A percentile compares a stretch with the other conserved stretches of the same genome.
phyloP scores from a whole-genome alignment of 176 grass and related monocot genomes.

The Guadua angustifolia region DNA sequence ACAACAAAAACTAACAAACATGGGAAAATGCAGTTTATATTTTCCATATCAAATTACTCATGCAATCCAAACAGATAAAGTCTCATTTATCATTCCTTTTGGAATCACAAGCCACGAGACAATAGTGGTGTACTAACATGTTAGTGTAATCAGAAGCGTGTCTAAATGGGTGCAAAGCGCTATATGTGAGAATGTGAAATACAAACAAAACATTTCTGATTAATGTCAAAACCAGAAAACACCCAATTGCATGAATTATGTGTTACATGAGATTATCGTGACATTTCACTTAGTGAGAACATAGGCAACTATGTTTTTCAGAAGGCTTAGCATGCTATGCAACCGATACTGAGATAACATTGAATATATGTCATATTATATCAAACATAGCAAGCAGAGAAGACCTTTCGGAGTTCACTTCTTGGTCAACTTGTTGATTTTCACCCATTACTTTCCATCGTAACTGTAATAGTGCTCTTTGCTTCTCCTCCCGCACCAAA shows the following conservation, averaged over 20 bases:
- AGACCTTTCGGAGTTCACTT: conserved; percentile 93
- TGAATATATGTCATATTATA: conserved; percentile 27
- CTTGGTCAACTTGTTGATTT: conserved; percentile 93
- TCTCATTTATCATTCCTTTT: background rate
- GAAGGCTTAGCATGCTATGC: conserved; percentile 32
- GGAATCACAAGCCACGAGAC: background rate
- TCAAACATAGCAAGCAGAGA: conserved; percentile 6
- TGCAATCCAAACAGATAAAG: conserved; percentile 22
- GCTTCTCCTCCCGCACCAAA: conserved; percentile 89
- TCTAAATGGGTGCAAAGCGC: background rate
- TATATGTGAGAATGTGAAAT: background rate
- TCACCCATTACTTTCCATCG: conserved; percentile 99
- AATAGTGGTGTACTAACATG: background rate
- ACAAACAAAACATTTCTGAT: conserved; percentile 11
- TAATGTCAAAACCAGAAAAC: conserved; percentile 23
- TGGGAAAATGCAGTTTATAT: background rate
- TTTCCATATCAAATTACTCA: background rate
- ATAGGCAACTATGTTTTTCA: background rate
- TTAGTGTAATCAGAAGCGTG: background rate
- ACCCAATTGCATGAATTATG: background rate
- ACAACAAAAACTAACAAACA: background rate
- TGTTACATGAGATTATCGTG: background rate
- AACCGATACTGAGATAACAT: conserved; percentile 1
- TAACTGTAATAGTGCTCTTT: conserved; percentile 84
- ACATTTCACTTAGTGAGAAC: conserved; percentile 20